Conservation (phyloP, 106 monocot species). For the Phalaenopsis equestris region DNA sequence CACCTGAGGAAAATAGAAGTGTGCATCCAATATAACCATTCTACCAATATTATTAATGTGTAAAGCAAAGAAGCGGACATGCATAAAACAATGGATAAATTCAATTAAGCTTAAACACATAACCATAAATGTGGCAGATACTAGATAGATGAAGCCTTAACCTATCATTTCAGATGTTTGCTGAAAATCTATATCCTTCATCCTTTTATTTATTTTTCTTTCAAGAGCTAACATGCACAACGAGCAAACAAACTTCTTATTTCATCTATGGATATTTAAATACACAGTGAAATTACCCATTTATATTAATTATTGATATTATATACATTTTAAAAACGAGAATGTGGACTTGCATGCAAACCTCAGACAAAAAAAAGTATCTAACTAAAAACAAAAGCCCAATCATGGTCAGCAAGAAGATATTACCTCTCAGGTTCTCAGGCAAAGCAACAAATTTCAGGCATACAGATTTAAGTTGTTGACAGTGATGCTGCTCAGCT, state of each 20-base stretch:
- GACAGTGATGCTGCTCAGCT: constrained; percentile 47
- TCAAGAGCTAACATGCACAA: background rate
- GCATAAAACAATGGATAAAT: background rate
- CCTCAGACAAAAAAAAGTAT: background rate
- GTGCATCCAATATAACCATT: background rate
- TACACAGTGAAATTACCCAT: background rate
- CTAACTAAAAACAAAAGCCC: background rate
- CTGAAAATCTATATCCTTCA: background rate
- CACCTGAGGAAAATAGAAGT: background rate
- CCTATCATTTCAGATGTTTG: background rate
- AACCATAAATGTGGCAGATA: no score
- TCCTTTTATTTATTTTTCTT: background rate
- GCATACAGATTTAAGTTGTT: constrained; percentile 35
- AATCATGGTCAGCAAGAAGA: background rate
- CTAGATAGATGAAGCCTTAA: background rate
- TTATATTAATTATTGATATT: background rate
- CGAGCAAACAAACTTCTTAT: background rate
- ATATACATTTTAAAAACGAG: background rate
- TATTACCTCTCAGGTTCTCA: constrained; percentile 21
- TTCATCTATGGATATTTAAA: background rate
- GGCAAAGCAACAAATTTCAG: constrained; percentile 27
- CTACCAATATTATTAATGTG: background rate
- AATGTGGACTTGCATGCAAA: background rate
- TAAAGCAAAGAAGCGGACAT: no score
- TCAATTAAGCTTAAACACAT: background rate